Evolutionary conservation across 2,329 filamentous ascomycete species (phyloP).

Genomic region (Helotiales sp.): DNA sequence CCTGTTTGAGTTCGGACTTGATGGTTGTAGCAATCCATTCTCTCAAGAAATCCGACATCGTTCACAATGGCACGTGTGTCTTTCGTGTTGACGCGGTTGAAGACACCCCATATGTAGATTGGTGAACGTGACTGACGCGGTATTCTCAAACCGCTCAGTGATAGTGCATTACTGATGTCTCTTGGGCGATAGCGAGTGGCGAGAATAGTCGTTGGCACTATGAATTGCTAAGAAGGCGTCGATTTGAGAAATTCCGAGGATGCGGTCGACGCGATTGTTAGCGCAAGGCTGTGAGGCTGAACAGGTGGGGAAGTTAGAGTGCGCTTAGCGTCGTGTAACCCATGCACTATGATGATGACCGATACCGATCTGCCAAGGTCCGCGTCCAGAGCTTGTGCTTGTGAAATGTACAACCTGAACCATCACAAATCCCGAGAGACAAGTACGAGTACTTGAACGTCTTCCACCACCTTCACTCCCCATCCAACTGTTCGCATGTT

Average conservation of each 20-base stretch:
- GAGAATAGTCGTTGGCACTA: too few species aligned
- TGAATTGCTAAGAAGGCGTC: too few species aligned
- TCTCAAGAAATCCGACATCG: not conserved
- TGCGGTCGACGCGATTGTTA: not conserved
- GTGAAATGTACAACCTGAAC: not conserved
- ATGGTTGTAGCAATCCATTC: not conserved
- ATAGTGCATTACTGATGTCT: too few species aligned
- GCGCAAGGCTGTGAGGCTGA: not conserved
- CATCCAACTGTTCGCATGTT: not conserved
- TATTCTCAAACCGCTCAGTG: too few species aligned
- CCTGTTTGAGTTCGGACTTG: not conserved
- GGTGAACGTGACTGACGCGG: too few species aligned
- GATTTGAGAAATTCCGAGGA: not conserved
- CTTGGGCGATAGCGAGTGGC: too few species aligned
- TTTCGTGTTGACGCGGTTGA: not conserved
- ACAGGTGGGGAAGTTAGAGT: not conserved
- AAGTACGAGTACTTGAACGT: not conserved
- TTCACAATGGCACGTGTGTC: not conserved
- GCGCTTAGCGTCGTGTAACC: not conserved
- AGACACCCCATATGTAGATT: too few species aligned
- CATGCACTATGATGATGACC: not conserved
- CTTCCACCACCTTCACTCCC: not conserved
- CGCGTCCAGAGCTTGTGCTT: not conserved
- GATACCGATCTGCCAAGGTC: not conserved
- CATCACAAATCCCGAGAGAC: not conserved